Conservation (phyloP, 768 basidiomycete species). For the Phanerochaete sordida region DNA sequence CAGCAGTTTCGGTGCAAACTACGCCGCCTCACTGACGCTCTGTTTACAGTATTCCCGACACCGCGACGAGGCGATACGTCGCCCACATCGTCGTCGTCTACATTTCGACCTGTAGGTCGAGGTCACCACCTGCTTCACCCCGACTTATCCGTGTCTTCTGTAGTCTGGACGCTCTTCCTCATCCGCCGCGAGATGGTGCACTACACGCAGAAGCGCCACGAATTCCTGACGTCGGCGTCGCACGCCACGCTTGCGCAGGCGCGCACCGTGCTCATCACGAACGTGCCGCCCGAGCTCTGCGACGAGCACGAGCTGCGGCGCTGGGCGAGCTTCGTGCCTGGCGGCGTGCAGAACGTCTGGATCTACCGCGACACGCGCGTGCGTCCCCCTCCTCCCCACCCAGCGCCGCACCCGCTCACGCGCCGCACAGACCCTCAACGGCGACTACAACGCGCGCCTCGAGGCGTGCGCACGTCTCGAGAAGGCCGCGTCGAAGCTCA, state of each 20-base stretch:
- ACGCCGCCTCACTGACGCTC: background rate
- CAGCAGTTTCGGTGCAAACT: background rate
- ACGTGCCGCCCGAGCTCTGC: conserved; percentile 53
- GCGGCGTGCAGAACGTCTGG: conserved; percentile 68
- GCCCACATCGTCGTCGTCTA: conserved; percentile 57
- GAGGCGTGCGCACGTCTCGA: conserved; percentile 52
- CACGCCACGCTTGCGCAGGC: conserved; percentile 63
- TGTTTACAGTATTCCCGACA: conserved; percentile 8
- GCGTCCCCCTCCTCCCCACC: background rate
- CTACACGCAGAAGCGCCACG: conserved; percentile 53
- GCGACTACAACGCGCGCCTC: conserved; percentile 40
- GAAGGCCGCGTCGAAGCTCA: conserved; percentile 46
- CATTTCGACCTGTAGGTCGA: conserved; percentile 41
- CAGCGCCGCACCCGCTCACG: background rate
- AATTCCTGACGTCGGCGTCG: conserved; percentile 54
- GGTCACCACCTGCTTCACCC: background rate
- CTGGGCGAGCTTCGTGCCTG: conserved; percentile 63
- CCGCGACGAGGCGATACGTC: conserved; percentile 39
- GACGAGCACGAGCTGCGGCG: conserved; percentile 44
- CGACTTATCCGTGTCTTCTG: background rate
- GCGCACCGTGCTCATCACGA: conserved; percentile 64
- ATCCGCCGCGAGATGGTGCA: conserved; percentile 56
- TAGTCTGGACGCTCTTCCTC: conserved; percentile 59
- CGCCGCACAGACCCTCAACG: conserved; percentile 30
- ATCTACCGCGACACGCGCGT: conserved; percentile 50